Conservation (phyloP, 2,329 filamentous ascomycete genomes). For the Onygenales sp. region DNA sequence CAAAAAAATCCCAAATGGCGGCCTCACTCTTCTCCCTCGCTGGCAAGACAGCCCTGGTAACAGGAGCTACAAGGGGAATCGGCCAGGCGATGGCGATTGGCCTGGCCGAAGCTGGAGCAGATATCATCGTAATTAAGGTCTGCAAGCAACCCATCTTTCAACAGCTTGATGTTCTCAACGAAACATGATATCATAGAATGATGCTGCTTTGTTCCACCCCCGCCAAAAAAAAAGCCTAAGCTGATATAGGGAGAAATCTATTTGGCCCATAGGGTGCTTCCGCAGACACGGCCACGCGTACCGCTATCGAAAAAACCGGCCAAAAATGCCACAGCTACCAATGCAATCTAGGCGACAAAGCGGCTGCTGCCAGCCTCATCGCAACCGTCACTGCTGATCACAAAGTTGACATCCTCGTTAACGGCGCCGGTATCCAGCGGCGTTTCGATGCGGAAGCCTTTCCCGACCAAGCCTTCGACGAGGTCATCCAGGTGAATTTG, state of each 20-base stretch:
- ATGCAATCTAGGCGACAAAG: constrained; percentile 33
- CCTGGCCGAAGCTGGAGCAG: constrained; percentile 24
- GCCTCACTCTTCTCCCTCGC: constrained; percentile 7
- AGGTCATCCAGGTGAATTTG: constrained; percentile 79
- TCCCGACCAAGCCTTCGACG: constrained; percentile 66
- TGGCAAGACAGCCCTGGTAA: constrained; percentile 21
- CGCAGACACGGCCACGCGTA: constrained; percentile 33
- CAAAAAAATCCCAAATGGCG: neutral
- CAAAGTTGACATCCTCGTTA: constrained; percentile 63
- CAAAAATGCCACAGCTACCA: constrained; percentile 34
- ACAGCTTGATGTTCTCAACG: too few species aligned
- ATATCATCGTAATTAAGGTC: constrained; percentile 18
- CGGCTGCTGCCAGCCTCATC: constrained; percentile 31
- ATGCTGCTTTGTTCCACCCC: too few species aligned
- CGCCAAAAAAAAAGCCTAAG: too few species aligned
- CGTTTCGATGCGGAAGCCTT: constrained; percentile 67
- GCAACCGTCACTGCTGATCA: constrained; percentile 29
- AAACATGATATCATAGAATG: too few species aligned
- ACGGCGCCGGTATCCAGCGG: constrained; percentile 77
- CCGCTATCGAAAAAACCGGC: constrained; percentile 31
- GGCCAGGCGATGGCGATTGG: constrained; percentile 22
- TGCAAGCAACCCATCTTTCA: neutral
- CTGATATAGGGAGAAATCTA: too few species aligned
- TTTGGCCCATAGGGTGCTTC: constrained; percentile 4
- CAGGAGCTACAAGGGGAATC: constrained; percentile 23